Conservation (phyloP, 2,329 filamentous ascomycete genomes). For the Ascochyta lentis region DNA sequence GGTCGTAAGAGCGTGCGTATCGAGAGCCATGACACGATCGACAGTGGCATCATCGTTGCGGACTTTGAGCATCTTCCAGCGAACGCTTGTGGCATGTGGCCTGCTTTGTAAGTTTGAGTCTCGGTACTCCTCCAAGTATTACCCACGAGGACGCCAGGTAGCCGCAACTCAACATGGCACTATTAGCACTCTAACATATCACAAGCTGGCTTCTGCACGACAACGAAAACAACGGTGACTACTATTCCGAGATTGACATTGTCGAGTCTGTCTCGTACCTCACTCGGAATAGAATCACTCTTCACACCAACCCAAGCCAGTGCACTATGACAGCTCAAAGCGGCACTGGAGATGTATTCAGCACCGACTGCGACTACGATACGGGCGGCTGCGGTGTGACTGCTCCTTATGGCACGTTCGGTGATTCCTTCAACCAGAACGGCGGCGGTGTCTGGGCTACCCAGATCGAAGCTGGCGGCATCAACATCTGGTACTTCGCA, state of each 20-base stretch:
- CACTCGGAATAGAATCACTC: slow-evolving; percentile 26
- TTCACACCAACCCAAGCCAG: slow-evolving; percentile 19
- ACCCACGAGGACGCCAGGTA: no score
- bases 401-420: slow-evolving; percentile 23
- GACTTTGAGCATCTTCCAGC: slow-evolving; percentile 41
- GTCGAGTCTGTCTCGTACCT: slow-evolving; percentile 49
- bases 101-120: slow-evolving; percentile 32
- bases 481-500: slow-evolving; percentile 61
- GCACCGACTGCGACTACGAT: neutral
- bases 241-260: slow-evolving; percentile 55
- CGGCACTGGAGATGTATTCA: slow-evolving; percentile 2
- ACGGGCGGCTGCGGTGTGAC: slow-evolving; percentile 21
- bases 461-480: slow-evolving; percentile 54
- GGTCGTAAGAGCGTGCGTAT: slow-evolving; percentile 37
- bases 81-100: slow-evolving; percentile 40
- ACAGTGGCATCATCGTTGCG: slow-evolving; percentile 34
- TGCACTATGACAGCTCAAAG: slow-evolving; percentile 12
- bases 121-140: neutral
- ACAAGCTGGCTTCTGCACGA: slow-evolving; percentile 50
- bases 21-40: slow-evolving; percentile 27
- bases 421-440: slow-evolving; percentile 35
- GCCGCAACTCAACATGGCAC: no score
- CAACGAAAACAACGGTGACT: slow-evolving; percentile 42
- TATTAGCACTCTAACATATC: neutral
- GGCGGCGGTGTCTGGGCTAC: slow-evolving; percentile 58